Percentiles rank a stretch among this genome's conserved stretches.
These are phyloP conservation scores for Pleurotus salmoneostramineus DNA, from an alignment of 768 basidiomycete genomes.

Conservation along the genomic window DNA sequence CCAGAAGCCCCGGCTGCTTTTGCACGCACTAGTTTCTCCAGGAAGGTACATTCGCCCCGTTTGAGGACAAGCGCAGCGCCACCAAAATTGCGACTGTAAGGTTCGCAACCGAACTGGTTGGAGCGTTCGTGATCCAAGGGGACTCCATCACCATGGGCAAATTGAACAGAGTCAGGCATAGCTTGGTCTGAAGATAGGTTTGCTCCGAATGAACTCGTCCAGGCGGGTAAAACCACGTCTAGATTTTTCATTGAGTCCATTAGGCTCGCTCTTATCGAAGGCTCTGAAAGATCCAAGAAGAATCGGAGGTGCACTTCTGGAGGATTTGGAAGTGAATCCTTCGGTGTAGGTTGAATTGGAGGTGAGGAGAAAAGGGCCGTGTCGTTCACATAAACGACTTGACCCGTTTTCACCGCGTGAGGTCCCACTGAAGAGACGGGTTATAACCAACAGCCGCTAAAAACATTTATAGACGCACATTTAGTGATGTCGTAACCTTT, in stretches of 20 bases:
- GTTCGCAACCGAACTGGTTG: conserved; percentile 59
- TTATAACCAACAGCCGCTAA: conserved; percentile 2
- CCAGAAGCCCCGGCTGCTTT: conserved; percentile 70
- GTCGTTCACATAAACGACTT: conserved; percentile 81
- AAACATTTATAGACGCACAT: conserved; percentile 41
- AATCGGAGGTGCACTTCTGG: conserved; percentile 57
- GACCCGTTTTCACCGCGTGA: conserved; percentile 74
- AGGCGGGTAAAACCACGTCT: conserved; percentile 52
- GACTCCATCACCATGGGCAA: conserved; percentile 51
- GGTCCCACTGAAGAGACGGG: conserved; percentile 61
- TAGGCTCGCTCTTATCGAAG: conserved; percentile 34
- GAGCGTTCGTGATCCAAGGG: conserved; percentile 44
- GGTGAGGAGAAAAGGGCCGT: conserved; percentile 35
- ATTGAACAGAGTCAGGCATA: conserved; percentile 29
- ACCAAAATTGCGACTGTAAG: conserved; percentile 44
- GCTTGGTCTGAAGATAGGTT: conserved; percentile 37
- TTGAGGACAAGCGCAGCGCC: conserved; percentile 57
- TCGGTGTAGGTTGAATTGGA: conserved; percentile 18
- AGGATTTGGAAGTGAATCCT: conserved; percentile 14
- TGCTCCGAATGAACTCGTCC: conserved; percentile 69
- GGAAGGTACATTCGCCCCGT: conserved; percentile 85
- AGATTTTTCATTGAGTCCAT: conserved; percentile 28
- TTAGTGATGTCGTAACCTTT: conserved; percentile 85
- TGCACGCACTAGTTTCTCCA: conserved; percentile 75
- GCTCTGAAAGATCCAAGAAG: conserved; percentile 49